These are phyloP conservation scores for Teunomyces funiuensis DNA, from an alignment of 805 yeast species.

Conservation along the genomic window DNA sequence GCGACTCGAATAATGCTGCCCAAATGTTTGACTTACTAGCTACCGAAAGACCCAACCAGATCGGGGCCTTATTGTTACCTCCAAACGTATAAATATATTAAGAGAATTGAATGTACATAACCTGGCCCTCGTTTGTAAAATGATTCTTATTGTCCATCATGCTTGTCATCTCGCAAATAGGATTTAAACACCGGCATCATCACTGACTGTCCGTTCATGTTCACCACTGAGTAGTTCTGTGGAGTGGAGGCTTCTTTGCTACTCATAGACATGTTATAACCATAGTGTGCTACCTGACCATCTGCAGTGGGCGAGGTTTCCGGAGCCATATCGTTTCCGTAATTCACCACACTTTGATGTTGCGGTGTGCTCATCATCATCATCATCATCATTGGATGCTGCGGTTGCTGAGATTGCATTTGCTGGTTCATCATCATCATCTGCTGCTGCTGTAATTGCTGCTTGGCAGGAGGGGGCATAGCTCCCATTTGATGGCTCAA, in stretches of 20 bases:
- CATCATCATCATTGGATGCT: conserved; percentile 19
- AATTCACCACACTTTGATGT: conserved; percentile 30
- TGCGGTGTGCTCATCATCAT: conserved; percentile 48
- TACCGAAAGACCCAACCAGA: conserved; percentile 72
- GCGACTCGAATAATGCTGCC: conserved; percentile 65
- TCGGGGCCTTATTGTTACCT: conserved; percentile 74
- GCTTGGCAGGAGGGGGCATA: conserved; percentile 35
- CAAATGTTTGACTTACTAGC: conserved; percentile 72
- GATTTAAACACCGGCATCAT: conserved; percentile 10
- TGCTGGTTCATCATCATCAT: no score
- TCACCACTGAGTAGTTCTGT: conserved; percentile 9
- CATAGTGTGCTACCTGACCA: conserved; percentile 4
- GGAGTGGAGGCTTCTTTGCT: conserved; percentile 5
- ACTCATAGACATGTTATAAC: conserved; percentile 3
- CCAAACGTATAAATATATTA: conserved; percentile 48
- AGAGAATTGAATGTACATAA: neutral
- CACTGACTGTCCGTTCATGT: conserved; percentile 12
- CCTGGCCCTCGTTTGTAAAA: neutral
- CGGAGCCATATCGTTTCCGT: conserved; percentile 16
- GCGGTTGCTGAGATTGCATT: no score
- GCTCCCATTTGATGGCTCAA: conserved; percentile 12
- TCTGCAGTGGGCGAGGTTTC: conserved; percentile 18
- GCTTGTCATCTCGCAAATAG: neutral
- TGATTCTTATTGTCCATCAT: neutral
- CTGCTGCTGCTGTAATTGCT: conserved; percentile 10